Percentiles rank a stretch among this genome's conserved stretches.
Conservation (phyloP, 257 asterid genomes). For the Solanum sejunctum region DNA sequence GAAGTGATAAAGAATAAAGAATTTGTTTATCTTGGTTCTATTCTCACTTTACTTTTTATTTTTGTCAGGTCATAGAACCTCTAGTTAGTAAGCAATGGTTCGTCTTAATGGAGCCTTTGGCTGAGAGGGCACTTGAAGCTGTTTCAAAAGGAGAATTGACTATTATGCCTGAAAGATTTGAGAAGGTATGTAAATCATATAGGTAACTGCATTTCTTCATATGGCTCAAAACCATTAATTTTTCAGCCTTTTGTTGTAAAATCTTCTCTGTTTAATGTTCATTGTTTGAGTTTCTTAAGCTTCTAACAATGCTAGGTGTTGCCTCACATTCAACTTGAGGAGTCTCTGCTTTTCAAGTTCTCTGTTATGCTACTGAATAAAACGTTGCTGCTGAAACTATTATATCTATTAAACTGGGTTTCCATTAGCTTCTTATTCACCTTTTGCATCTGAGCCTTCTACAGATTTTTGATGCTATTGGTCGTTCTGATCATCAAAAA, state of each 20-base stretch:
- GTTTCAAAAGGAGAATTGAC: slow-evolving; percentile 81
- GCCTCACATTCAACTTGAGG: neutral
- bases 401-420: neutral
- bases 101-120: slow-evolving; percentile 90
- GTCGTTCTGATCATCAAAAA: neutral
- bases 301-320: neutral
- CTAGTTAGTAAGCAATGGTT: slow-evolving; percentile 98
- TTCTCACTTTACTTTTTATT: slow-evolving; percentile 10
- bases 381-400: neutral
- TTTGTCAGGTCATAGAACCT: slow-evolving; percentile 81
- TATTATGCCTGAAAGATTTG: slow-evolving; percentile 89
- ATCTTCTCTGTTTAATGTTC: neutral
- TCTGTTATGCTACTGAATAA: neutral
- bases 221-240: neutral
- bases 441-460: neutral
- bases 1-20: slow-evolving; percentile 6
- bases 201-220: slow-evolving; percentile 2
- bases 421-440: neutral
- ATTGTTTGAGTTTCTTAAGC: neutral
- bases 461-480: neutral
- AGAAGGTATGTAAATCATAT: slow-evolving; percentile 44
- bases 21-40: slow-evolving; percentile 4
- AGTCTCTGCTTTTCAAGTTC: neutral
- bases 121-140: slow-evolving; percentile 89
- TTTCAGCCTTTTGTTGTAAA: neutral